Conservation (phyloP, 2,329 filamentous ascomycete genomes). For the Plectosphaerella sp. region DNA sequence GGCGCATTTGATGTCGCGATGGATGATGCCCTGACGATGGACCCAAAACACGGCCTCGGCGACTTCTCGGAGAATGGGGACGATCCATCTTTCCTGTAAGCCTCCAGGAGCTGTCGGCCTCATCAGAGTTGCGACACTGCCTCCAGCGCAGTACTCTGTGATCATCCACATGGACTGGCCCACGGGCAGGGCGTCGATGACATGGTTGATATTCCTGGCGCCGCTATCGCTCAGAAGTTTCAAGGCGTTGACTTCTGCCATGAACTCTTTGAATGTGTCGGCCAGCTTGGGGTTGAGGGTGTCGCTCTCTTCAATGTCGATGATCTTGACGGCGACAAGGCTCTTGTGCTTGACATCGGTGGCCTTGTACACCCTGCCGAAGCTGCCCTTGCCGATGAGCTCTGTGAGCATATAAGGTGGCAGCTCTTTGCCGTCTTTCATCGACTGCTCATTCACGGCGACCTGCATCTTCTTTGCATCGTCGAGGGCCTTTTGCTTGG, state of each 20-base stretch:
- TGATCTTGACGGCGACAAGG: slow-evolving; percentile 75
- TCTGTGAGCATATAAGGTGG: slow-evolving; percentile 67
- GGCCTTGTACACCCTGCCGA: slow-evolving; percentile 70
- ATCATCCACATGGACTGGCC: slow-evolving; percentile 84
- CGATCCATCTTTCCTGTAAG: slow-evolving; percentile 67
- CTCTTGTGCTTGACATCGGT: slow-evolving; percentile 38
- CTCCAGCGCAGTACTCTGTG: slow-evolving; percentile 80
- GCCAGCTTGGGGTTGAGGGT: slow-evolving; percentile 59
- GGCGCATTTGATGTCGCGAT: slow-evolving; percentile 70
- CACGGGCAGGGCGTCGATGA: slow-evolving; percentile 74
- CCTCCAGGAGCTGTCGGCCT: slow-evolving; percentile 62
- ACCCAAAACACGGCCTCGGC: slow-evolving; percentile 64
- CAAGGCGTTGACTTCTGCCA: slow-evolving; percentile 66
- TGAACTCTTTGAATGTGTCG: slow-evolving; percentile 64
- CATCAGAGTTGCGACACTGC: slow-evolving; percentile 72
- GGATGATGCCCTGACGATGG: slow-evolving; percentile 64
- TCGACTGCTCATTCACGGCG: slow-evolving; percentile 57
- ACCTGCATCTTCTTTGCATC: slow-evolving; percentile 69
- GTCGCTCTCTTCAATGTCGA: slow-evolving; percentile 77
- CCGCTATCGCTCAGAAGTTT: slow-evolving; percentile 69
- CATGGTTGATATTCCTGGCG: slow-evolving; percentile 75
- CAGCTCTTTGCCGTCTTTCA: slow-evolving; percentile 52
- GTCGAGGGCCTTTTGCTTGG: slow-evolving; percentile 57
- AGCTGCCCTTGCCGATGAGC: slow-evolving; percentile 71
- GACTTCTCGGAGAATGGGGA: slow-evolving; percentile 62